These are phyloP conservation scores for Leptographium wingfieldii DNA, from an alignment of 2,329 filamentous ascomycete genomes.

Conservation along the genomic window DNA sequence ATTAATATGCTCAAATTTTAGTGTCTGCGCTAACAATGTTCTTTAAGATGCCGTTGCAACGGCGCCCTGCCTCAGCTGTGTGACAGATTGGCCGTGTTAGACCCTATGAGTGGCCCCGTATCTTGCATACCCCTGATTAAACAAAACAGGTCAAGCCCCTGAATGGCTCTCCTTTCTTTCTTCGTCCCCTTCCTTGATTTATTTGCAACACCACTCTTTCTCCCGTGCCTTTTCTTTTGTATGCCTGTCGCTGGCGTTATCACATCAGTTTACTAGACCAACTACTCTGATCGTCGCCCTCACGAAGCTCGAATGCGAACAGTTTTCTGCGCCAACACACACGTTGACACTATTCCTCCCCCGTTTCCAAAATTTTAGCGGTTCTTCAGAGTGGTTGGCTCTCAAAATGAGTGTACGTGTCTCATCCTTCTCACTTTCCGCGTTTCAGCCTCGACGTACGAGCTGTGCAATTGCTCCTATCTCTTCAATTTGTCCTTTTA, in stretches of 20 bases:
- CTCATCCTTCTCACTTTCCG: slow-evolving; percentile 3
- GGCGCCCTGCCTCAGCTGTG: slow-evolving; percentile 3
- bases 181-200: not conserved
- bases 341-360: not conserved
- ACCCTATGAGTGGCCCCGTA: not conserved
- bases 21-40: not conserved
- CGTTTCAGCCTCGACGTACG: not conserved
- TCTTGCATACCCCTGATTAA: not conserved
- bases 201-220: not conserved
- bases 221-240: not conserved
- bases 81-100: slow-evolving; percentile 1
- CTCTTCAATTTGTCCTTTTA: not conserved
- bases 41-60: not conserved
- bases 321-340: not conserved
- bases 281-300: not conserved
- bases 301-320: not conserved
- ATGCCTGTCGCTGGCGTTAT: not conserved
- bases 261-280: not conserved
- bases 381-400: not conserved
- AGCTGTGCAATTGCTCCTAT: not conserved
- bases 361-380: not conserved
- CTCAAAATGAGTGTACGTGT: slow-evolving; percentile 37
- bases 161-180: slow-evolving; percentile 2
- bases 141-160: not conserved
- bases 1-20: not conserved